phyloP scores from a whole-genome alignment of 1,139 yeast species.

The Sugiyamaella grinbergsii region DNA sequence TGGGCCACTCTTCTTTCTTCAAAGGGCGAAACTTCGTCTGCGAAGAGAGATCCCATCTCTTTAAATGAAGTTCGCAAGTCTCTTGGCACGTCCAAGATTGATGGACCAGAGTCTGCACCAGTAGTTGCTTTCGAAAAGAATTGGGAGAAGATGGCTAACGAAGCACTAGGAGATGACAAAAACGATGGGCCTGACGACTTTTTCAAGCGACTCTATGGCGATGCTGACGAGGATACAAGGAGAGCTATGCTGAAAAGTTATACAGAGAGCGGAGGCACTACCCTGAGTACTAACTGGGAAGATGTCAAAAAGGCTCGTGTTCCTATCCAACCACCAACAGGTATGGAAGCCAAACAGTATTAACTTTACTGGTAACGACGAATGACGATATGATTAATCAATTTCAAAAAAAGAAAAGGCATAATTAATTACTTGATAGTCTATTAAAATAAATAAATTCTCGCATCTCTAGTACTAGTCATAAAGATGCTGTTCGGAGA shows the following conservation, averaged over 20 bases:
- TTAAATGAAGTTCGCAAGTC: constrained; percentile 10
- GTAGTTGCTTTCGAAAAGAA: constrained; percentile 45
- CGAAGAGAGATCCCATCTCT: constrained; percentile 1
- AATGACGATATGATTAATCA: neutral
- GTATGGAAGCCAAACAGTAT: constrained; percentile 45
- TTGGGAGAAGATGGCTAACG: constrained; percentile 68
- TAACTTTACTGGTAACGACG: constrained; percentile 1
- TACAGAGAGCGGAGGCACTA: constrained; percentile 92
- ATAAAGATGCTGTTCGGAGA: constrained; percentile 44
- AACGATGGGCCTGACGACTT: constrained; percentile 49
- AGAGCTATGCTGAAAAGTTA: constrained; percentile 98
- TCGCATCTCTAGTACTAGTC: neutral
- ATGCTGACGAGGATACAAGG: constrained; percentile 83
- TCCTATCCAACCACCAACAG: constrained; percentile 75
- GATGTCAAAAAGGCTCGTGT: constrained; percentile 72
- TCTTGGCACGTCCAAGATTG: neutral
- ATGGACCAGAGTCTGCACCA: constrained; percentile 13
- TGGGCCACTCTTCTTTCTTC: constrained; percentile 14
- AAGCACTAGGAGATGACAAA: constrained; percentile 54
- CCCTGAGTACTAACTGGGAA: constrained; percentile 92
- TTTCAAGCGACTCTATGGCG: constrained; percentile 71
- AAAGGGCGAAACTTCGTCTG: constrained; percentile 13
- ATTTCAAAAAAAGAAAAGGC: no score
- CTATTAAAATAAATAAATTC: neutral
- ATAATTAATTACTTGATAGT: neutral